Base-by-base conservation (phyloP, 2,329 filamentous ascomycete species). In the Lachnellula hyalina region DNA sequence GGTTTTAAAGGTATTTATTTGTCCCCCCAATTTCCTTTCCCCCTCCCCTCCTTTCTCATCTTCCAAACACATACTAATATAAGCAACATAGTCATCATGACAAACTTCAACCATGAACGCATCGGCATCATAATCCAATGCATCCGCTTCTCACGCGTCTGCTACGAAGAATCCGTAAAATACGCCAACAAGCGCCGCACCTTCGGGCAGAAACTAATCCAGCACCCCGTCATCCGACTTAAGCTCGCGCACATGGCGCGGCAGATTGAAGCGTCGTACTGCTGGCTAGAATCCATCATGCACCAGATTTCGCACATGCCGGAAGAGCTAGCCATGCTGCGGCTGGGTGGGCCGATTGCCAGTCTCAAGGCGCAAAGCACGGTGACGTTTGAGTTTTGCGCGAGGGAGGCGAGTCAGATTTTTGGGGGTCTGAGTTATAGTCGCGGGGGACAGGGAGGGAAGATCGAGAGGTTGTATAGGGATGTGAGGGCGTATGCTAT, bases 41-140 rank as follows among this genome's bases (percentile, higher is more conserved):
- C 70, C 49, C 12, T 19, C 19, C 21, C 41, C 15, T 15, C 3
- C 41, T 15, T 2, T 14, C 36, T 19, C 3, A 51, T 15, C 14
- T 44, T 46, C 36, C 9, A 21, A 14, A 36, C 23, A 9, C 17
- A 46, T 51, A 59, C 62, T 61, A 45, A 59, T 19, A 45, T 48
- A 4, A n/a, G n/a, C 15, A 15, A 8, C 2, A 52, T 57, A 82
- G 91, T 96, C 70, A 93, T 99, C 79, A 97, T 97, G 93, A 96
- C 90, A 71, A 96, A 96, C 81, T 96, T 96, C 80, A 97, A 97
- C 82, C 94, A 97, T 80, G 94, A 99, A 77, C 90, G 94, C 60
- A 92, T 99, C 65, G 94, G 94, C 60, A 97, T 99, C 74, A 92
- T 97, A 75, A 97, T 97, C 77, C 94, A 99, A 75, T 96, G 86